Evolutionary conservation across 805 yeast genomes (phyloP).

Genomic region (Teunomyces lycoperdinae): DNA sequence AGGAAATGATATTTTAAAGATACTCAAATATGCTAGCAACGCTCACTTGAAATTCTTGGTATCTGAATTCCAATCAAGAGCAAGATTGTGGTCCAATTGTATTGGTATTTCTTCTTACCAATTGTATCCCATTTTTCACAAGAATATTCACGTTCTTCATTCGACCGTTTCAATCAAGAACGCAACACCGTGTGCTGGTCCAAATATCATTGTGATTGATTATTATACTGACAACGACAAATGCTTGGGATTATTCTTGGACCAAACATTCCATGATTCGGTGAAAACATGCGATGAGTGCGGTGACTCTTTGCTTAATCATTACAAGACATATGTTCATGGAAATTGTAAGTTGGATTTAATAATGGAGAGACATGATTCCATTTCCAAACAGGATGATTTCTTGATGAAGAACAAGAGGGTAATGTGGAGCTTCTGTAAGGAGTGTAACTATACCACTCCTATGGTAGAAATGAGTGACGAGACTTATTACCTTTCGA

Average conservation of each 20-base stretch:
- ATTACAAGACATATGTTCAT: constrained; percentile 84
- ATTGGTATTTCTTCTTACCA: constrained; percentile 37
- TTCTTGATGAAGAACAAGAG: constrained; percentile 48
- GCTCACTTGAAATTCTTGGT: constrained; percentile 41
- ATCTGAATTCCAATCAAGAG: constrained; percentile 46
- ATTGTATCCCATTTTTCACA: constrained; percentile 56
- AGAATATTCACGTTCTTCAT: constrained; percentile 71
- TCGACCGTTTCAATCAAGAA: constrained; percentile 80
- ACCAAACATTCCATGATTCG: constrained; percentile 70
- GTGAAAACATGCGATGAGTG: constrained; percentile 74
- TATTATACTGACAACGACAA: constrained; percentile 89
- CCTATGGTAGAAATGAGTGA: constrained; percentile 83
- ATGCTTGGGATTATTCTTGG: constrained; percentile 85
- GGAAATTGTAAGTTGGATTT: constrained; percentile 82
- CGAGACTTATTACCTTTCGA: constrained; percentile 83
- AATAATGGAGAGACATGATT: constrained; percentile 53
- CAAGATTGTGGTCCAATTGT: constrained; percentile 48
- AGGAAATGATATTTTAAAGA: constrained; percentile 31
- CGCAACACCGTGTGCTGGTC: constrained; percentile 92
- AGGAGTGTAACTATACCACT: constrained; percentile 67
- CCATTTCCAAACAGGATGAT: constrained; percentile 17
- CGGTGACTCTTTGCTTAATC: constrained; percentile 65
- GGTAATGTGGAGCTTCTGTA: constrained; percentile 90
- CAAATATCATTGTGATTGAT: constrained; percentile 78
- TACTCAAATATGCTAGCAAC: constrained; percentile 36